These are phyloP conservation scores for Hamigera avellanea DNA, from an alignment of 495 filamentous ascomycete genomes.

Conservation along the genomic window DNA sequence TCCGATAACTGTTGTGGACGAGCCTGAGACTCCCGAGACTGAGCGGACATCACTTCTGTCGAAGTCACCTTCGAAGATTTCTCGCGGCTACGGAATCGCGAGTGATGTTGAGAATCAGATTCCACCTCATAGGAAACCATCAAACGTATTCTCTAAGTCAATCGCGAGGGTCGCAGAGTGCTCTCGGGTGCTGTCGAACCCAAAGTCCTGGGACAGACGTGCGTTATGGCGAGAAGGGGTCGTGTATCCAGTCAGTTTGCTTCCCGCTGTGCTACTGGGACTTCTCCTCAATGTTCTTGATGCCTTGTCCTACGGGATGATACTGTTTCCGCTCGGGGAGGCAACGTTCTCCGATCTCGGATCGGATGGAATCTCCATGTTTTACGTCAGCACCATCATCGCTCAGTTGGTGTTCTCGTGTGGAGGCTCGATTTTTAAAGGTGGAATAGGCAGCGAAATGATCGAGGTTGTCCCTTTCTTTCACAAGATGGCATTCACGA, in stretches of 20 bases:
- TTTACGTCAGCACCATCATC: conserved; percentile 94
- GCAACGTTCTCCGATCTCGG: conserved; percentile 74
- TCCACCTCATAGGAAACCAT: conserved; percentile 2
- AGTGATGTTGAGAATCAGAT: conserved; percentile 31
- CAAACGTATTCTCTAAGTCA: conserved; percentile 9
- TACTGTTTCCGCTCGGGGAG: conserved; percentile 82
- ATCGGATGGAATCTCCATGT: conserved; percentile 92
- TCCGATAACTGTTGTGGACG: conserved; percentile 2
- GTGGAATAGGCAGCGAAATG: conserved; percentile 94
- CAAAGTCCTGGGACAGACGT: conserved; percentile 61
- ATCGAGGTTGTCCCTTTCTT: conserved; percentile 98
- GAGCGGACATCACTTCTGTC: conserved; percentile 34
- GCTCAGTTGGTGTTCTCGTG: conserved; percentile 86
- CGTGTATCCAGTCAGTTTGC: conserved; percentile 50
- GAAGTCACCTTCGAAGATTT: conserved; percentile 14
- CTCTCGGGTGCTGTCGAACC: conserved; percentile 29
- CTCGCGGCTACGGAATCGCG: conserved; percentile 18
- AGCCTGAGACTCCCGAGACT: conserved; percentile 6
- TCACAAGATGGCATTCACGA: conserved; percentile 90
- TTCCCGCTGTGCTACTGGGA: conserved; percentile 82
- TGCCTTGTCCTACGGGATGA: conserved; percentile 93
- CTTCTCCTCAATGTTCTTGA: conserved; percentile 87
- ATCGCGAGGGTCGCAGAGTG: conserved; percentile 15
- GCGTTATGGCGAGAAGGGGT: conserved; percentile 53
- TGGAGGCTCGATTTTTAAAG: conserved; percentile 76